Base-by-base conservation (phyloP, 2,329 filamentous ascomycete species). In the Thermothelomyces thermophilus region DNA sequence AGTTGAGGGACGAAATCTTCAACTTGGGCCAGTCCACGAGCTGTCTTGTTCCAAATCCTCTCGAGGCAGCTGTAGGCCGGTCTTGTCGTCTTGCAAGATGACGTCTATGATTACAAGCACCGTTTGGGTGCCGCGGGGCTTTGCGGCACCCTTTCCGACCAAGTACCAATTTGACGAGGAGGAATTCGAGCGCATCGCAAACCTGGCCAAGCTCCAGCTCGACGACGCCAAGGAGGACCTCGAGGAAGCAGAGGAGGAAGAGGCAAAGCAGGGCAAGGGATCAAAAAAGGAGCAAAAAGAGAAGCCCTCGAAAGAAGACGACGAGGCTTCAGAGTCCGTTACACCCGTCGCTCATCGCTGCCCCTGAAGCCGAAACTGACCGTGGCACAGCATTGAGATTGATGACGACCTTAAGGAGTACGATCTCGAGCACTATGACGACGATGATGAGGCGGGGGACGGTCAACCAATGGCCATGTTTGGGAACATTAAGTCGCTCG, bases 401-500 rank as follows among this genome's bases (percentile, higher is more conserved):
- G 89, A 95, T 63, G 88, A 94, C 58, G 90, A 95, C 65, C 76
- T 98, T 43, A 93, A 91, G 69, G 90, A 98, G 69, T 98, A 96
- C 70, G 85, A 98, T 64, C 78, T 98, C 48, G 91, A 97, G 57
- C 83, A 95, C 68, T 98, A 98, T 67, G 93, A 98, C 62, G 86
- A 93, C 59, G 87, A 93, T 41, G 80, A 79, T 13, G 76, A 79
- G 1, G 83, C 82, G 17, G 74, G 73, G 19, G 69, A 70, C 16
- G 82, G 79, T 43, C 84, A 88, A 62, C 79, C 84, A 47, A 84
- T 93, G 77, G 85, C 84, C 61, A 95, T 96, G 80, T 97, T 98
- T 65, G 90, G 90, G 63, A 96, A 96, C 65, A 81, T 95, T 65
- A 94, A 93, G 69, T 90, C 88, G 26, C 75, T 98, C 22, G 87